Percentiles rank a stretch among this genome's conserved stretches.
Evolutionary conservation across 2,329 filamentous ascomycete species (phyloP).

Genomic region (Rhytidhysteron rufulum): DNA sequence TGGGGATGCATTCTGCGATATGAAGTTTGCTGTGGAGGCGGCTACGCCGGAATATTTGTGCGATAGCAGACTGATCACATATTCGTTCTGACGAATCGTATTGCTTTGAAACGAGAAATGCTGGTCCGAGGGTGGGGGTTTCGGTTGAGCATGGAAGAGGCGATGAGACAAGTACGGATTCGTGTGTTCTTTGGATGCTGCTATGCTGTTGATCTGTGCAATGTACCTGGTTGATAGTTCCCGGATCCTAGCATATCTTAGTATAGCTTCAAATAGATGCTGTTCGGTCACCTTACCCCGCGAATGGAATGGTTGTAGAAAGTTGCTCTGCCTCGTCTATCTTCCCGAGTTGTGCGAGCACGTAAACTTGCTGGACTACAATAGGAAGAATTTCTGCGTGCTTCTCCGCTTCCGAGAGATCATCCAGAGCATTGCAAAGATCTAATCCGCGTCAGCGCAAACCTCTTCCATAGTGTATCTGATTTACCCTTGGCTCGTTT

Average conservation of each 20-base stretch:
- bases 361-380: slow-evolving; percentile 70
- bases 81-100: slow-evolving; percentile 59
- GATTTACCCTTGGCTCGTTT: slow-evolving; percentile 58
- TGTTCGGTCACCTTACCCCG: slow-evolving; percentile 49
- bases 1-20: slow-evolving; percentile 43
- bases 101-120: slow-evolving; percentile 69
- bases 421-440: slow-evolving; percentile 69
- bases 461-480: background rate
- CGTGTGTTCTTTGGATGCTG: slow-evolving; percentile 41
- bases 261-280: background rate
- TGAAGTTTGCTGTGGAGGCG: slow-evolving; percentile 49
- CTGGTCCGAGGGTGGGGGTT: slow-evolving; percentile 55
- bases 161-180: slow-evolving; percentile 70
- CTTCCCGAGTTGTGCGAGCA: slow-evolving; percentile 64
- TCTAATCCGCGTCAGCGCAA: slow-evolving; percentile 33
- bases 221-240: slow-evolving; percentile 65
- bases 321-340: slow-evolving; percentile 61
- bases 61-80: slow-evolving; percentile 61
- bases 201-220: slow-evolving; percentile 62
- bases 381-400: slow-evolving; percentile 71
- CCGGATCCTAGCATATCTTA: slow-evolving; percentile 49
- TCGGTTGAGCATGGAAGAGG: slow-evolving; percentile 53
- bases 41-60: slow-evolving; percentile 66
- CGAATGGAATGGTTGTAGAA: slow-evolving; percentile 57
- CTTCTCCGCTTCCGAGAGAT: slow-evolving; percentile 71